Evolutionary conservation across 1,139 yeast species (phyloP).

Genomic region (Kodamaea alishanica): DNA sequence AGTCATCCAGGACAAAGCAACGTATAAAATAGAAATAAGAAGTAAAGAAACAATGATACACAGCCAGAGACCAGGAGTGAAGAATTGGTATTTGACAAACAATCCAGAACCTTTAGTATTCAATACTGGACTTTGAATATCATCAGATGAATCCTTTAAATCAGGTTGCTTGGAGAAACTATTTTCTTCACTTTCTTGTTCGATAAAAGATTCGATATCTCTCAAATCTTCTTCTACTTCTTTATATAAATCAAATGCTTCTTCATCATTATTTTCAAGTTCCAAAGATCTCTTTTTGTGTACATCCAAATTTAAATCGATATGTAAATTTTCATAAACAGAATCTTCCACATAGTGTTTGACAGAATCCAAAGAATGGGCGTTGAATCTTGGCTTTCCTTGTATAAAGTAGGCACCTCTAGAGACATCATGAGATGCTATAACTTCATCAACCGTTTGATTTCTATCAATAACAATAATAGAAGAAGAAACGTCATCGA

Average conservation of each 20-base stretch:
- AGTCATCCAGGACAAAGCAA: constrained; percentile 59
- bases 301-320: constrained; percentile 16
- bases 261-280: constrained; percentile 15
- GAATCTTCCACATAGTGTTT: constrained; percentile 23
- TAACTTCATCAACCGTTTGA: constrained; percentile 19
- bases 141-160: neutral
- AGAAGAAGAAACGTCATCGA: constrained; percentile 6
- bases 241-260: constrained; percentile 14
- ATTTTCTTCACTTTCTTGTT: constrained; percentile 25
- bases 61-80: constrained; percentile 64
- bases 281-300: constrained; percentile 8
- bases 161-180: constrained; percentile 18
- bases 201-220: constrained; percentile 31
- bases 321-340: constrained; percentile 18
- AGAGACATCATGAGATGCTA: constrained; percentile 9
- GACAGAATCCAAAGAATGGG: constrained; percentile 17
- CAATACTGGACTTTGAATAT: constrained; percentile 1
- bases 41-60: constrained; percentile 54
- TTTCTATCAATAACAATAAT: constrained; percentile 23
- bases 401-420: constrained; percentile 23
- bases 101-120: constrained; percentile 14
- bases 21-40: constrained; percentile 47
- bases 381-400: constrained; percentile 28
- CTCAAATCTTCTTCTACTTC: constrained; percentile 35
- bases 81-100: constrained; percentile 42